A percentile compares a stretch with the other conserved stretches of the same genome.
Conservation (phyloP, 306 rosid species). For the Malus domestica region DNA sequence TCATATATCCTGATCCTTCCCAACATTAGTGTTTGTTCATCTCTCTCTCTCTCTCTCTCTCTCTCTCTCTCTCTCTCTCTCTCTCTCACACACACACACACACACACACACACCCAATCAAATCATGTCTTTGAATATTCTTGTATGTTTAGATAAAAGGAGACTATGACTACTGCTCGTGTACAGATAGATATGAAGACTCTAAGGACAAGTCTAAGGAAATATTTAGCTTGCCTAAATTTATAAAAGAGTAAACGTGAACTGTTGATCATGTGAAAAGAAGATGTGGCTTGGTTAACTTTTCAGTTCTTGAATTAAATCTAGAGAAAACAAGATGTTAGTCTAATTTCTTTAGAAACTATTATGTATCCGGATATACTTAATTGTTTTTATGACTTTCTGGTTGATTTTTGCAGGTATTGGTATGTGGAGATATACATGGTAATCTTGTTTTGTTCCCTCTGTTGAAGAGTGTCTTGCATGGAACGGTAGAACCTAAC, state of each 20-base stretch:
- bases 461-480: slow-evolving; percentile 38
- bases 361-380: too few relatives aligned
- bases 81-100: background rate
- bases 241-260: background rate
- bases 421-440: slow-evolving; percentile 88
- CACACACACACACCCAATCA: background rate
- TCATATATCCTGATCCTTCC: background rate
- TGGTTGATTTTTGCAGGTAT: slow-evolving; percentile 41
- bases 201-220: background rate
- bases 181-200: background rate
- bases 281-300: background rate
- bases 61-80: too few relatives aligned
- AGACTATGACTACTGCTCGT: background rate
- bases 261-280: background rate
- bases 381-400: background rate
- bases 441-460: slow-evolving; percentile 86
- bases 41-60: background rate
- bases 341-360: too few relatives aligned
- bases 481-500: slow-evolving; percentile 32
- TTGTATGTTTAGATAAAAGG: background rate
- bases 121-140: background rate
- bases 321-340: too few relatives aligned
- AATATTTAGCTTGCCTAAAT: background rate
- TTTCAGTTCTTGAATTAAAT: background rate
- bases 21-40: background rate